These are phyloP conservation scores for Phytophthora pinifolia DNA, from an alignment of 352 stramenopile genomes.

Conservation along the genomic window DNA sequence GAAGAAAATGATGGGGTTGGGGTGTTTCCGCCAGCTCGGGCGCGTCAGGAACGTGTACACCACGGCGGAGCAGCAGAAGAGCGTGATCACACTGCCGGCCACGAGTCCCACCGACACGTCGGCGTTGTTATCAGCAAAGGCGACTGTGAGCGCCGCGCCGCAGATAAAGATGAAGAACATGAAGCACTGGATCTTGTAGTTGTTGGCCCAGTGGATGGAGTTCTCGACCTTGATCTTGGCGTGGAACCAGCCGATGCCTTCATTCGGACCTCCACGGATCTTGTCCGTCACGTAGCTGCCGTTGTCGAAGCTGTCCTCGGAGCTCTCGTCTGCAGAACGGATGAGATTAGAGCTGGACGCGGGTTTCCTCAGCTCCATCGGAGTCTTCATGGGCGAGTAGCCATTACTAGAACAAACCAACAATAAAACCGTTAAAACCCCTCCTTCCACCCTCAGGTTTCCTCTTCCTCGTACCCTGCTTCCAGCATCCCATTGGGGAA, in stretches of 20 bases:
- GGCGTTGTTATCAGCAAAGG: conserved; percentile 58
- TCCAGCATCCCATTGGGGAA: conserved; percentile 31
- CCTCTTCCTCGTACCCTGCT: conserved; percentile 28
- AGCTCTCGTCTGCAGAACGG: conserved; percentile 64
- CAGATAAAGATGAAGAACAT: conserved; percentile 80
- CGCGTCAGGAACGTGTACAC: conserved; percentile 81
- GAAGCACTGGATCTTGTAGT: conserved; percentile 83
- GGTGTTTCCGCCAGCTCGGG: conserved; percentile 82
- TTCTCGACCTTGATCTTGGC: conserved; percentile 87
- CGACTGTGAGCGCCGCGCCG: conserved; percentile 54
- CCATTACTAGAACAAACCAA: conserved; percentile 28
- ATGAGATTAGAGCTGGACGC: conserved; percentile 31
- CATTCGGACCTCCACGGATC: conserved; percentile 42
- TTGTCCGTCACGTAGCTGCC: conserved; percentile 69
- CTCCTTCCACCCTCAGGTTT: neutral
- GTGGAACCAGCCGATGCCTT: conserved; percentile 84
- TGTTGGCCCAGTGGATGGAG: conserved; percentile 85
- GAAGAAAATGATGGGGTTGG: conserved; percentile 89
- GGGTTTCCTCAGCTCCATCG: conserved; percentile 48
- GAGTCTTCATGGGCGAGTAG: conserved; percentile 58
- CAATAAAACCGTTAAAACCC: too few relatives aligned
- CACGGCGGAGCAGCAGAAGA: conserved; percentile 68
- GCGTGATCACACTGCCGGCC: conserved; percentile 73
- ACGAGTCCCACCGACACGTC: conserved; percentile 70
- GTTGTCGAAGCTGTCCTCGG: conserved; percentile 75